These are phyloP conservation scores for Tulasnella sp. DNA, from an alignment of 768 basidiomycete genomes.

Conservation along the genomic window DNA sequence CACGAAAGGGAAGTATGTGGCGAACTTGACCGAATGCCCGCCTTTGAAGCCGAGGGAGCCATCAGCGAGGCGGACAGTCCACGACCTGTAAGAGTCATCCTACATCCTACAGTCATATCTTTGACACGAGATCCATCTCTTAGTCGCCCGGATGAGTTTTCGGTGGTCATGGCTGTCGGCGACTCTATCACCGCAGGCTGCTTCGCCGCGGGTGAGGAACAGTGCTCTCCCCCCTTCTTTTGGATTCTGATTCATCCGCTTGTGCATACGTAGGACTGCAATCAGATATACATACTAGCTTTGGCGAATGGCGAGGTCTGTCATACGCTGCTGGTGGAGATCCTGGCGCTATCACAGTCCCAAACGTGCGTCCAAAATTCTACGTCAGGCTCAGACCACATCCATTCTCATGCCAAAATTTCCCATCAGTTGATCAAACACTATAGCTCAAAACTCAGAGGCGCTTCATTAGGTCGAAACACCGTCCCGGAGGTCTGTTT, in stretches of 20 bases:
- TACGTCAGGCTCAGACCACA: not conserved
- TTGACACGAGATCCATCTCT: not conserved
- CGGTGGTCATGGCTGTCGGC: constrained; percentile 39
- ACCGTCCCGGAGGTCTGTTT: constrained; percentile 31
- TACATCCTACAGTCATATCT: not conserved
- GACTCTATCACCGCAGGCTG: constrained; percentile 40
- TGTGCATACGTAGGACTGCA: constrained; percentile 22
- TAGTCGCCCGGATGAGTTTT: constrained; percentile 39
- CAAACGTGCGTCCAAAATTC: constrained; percentile 29
- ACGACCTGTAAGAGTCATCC: constrained; percentile 19
- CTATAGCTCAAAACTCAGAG: constrained; percentile 29
- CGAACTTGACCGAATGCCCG: constrained; percentile 26
- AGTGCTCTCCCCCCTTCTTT: not conserved
- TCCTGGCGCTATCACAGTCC: constrained; percentile 33
- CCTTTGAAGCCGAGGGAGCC: not conserved
- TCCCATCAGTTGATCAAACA: constrained; percentile 29
- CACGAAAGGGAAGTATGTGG: constrained; percentile 14
- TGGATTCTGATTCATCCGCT: not conserved
- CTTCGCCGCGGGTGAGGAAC: constrained; percentile 32
- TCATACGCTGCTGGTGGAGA: constrained; percentile 34
- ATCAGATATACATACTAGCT: constrained; percentile 24
- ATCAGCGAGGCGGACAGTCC: constrained; percentile 12
- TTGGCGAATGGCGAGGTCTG: constrained; percentile 33
- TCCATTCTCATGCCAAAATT: not conserved
- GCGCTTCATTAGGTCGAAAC: constrained; percentile 30